These are phyloP conservation scores for Eimeria falciformis DNA, from an alignment of 169 alveolate species.

Conservation along the genomic window DNA sequence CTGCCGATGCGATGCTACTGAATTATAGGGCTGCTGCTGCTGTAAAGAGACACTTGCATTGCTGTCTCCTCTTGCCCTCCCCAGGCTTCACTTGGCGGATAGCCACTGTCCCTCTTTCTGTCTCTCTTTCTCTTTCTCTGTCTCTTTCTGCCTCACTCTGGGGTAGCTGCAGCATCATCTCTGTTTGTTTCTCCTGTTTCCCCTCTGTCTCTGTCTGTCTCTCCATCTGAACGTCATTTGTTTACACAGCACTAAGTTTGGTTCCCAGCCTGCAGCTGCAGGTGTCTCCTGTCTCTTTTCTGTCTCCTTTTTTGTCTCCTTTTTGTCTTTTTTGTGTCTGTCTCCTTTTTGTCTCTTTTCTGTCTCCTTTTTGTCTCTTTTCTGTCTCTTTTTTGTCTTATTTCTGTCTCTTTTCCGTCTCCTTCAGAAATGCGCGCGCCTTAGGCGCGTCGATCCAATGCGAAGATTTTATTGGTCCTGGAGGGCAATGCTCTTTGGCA, in stretches of 20 bases:
- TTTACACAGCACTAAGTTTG: too few relatives aligned
- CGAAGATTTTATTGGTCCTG: slow-evolving; percentile 46
- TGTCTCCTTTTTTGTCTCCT: neutral
- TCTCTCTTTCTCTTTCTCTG: neutral
- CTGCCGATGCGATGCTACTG: neutral
- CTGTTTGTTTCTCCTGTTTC: too few relatives aligned
- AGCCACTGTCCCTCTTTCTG: neutral
- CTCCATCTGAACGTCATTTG: neutral
- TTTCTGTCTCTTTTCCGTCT: neutral
- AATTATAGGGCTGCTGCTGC: neutral
- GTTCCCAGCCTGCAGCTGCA: too few relatives aligned
- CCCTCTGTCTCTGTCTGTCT: neutral
- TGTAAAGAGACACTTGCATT: too few relatives aligned
- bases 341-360: too few relatives aligned
- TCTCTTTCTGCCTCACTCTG: neutral
- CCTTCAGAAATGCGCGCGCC: neutral
- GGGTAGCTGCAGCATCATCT: too few relatives aligned
- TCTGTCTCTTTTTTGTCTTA: too few relatives aligned
- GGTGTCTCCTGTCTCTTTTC: neutral
- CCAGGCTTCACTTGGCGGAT: too few relatives aligned
- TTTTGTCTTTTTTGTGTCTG: too few relatives aligned
- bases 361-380: too few relatives aligned
- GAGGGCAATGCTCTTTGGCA: neutral
- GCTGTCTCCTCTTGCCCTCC: too few relatives aligned
- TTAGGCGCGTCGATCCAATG: neutral